Percentiles rank a stretch among this genome's conserved stretches.
These are phyloP conservation scores for Thraustochytrium sp. DNA, from an alignment of 352 stramenopile species.

Conservation along the genomic window DNA sequence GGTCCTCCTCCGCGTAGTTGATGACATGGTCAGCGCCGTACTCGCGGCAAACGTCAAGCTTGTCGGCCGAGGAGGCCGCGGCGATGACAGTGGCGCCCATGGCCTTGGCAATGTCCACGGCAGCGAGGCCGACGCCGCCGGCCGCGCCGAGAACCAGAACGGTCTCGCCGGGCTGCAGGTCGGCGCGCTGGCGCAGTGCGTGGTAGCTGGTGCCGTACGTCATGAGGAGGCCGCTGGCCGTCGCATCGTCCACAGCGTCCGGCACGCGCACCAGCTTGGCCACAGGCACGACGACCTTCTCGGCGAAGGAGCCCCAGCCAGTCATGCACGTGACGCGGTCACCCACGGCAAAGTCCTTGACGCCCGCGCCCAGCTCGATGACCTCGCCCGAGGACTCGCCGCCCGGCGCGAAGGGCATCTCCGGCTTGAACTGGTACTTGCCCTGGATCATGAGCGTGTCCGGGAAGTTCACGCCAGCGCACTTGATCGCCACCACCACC, in stretches of 20 bases:
- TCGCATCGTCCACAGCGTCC: slow-evolving; percentile 33
- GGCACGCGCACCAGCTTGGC: slow-evolving; percentile 39
- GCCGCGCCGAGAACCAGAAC: slow-evolving; percentile 51
- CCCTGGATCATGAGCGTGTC: slow-evolving; percentile 49
- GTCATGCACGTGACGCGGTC: slow-evolving; percentile 47
- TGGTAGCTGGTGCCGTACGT: slow-evolving; percentile 51
- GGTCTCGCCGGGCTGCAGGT: slow-evolving; percentile 47
- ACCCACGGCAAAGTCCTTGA: slow-evolving; percentile 41
- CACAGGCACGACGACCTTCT: slow-evolving; percentile 31
- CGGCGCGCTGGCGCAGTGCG: slow-evolving; percentile 44
- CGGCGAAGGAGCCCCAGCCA: slow-evolving; percentile 45
- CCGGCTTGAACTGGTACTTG: slow-evolving; percentile 50
- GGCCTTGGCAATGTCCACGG: slow-evolving; percentile 48
- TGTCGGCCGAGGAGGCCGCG: slow-evolving; percentile 47
- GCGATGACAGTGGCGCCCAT: slow-evolving; percentile 51
- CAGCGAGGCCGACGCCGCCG: slow-evolving; percentile 49
- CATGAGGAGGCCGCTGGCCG: slow-evolving; percentile 43
- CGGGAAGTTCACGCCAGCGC: slow-evolving; percentile 50
- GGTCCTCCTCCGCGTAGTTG: slow-evolving; percentile 48
- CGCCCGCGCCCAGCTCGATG: slow-evolving; percentile 42
- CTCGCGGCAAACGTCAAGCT: slow-evolving; percentile 47
- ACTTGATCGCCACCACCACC: slow-evolving; percentile 43
- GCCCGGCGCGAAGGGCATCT: slow-evolving; percentile 50
- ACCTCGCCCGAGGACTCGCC: slow-evolving; percentile 51
- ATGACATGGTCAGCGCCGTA: slow-evolving; percentile 47